Evolutionary conservation across 306 rosid species (phyloP).

Genomic region (Rosa rugosa): DNA sequence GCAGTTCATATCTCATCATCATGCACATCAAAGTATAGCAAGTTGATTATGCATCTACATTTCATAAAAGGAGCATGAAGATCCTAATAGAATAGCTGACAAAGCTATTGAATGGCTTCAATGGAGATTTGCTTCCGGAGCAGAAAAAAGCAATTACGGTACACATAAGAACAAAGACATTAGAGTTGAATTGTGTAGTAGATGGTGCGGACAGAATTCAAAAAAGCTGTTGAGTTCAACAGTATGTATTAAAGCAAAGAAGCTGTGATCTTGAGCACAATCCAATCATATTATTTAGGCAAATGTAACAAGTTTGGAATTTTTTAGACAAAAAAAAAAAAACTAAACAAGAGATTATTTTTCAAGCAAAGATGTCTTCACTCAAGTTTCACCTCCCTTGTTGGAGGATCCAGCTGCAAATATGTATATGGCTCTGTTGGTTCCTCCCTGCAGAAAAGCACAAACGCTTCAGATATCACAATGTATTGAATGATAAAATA

Average conservation of each 20-base stretch:
- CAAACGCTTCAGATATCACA: conserved; percentile 8
- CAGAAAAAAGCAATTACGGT: neutral
- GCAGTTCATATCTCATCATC: neutral
- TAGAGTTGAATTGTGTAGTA: neutral
- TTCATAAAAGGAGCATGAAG: neutral
- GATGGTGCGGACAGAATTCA: neutral
- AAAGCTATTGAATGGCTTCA: neutral
- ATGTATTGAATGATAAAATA: conserved; percentile 13
- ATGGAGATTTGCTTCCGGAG: neutral
- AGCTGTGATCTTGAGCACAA: neutral
- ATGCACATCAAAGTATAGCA: neutral
- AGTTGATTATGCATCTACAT: neutral
- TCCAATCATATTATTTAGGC: conserved; percentile 3
- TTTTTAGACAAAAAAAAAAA: neutral
- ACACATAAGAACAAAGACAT: neutral
- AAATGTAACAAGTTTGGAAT: neutral
- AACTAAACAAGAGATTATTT: neutral
- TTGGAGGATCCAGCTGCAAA: conserved; percentile 73
- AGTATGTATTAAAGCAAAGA: neutral
- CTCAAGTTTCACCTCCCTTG: conserved; percentile 60
- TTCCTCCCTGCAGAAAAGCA: conserved; percentile 68
- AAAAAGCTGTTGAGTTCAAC: neutral
- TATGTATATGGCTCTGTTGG: conserved; percentile 81
- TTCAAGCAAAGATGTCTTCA: conserved; percentile 20
- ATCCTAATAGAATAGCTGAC: neutral